These are phyloP conservation scores for Dipteronia sinensis DNA, from an alignment of 345 rosid species.

Conservation along the genomic window DNA sequence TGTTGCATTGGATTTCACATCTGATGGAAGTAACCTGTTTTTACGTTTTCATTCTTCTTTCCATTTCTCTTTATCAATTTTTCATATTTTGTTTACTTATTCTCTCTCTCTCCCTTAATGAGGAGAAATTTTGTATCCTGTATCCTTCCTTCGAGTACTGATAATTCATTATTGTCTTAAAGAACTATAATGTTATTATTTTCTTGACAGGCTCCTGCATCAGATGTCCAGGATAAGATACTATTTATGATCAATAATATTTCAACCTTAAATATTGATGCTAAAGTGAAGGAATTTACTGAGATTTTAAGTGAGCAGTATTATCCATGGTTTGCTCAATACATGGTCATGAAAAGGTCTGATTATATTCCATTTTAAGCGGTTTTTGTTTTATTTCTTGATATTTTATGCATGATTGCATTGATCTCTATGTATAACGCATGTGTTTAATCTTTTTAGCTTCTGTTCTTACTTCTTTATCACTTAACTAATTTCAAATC, in stretches of 20 bases:
- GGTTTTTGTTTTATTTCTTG: neutral
- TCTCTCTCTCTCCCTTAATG: neutral
- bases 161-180: conserved; percentile 5
- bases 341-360: conserved; percentile 98
- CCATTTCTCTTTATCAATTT: neutral
- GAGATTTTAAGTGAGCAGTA: conserved; percentile 78
- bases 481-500: neutral
- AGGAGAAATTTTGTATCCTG: neutral
- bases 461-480: neutral
- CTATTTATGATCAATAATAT: conserved; percentile 88
- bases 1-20: neutral
- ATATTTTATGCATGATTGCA: neutral
- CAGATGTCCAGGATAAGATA: conserved; percentile 85
- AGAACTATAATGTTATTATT: no score
- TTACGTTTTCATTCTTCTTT: neutral
- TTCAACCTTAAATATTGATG: conserved; percentile 73
- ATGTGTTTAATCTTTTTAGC: neutral
- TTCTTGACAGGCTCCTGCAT: conserved; percentile 68
- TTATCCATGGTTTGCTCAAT: conserved; percentile 96
- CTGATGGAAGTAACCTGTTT: neutral
- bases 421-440: neutral
- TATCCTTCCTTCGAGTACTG: neutral
- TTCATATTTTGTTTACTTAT: neutral
- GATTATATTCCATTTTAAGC: neutral
- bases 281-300: conserved; percentile 80